Evolutionary conservation across 164 flowering plant species (phyloP), one percentile per base, ranked within the genome.

Genomic region (Hamamelis virginiana): DNA sequence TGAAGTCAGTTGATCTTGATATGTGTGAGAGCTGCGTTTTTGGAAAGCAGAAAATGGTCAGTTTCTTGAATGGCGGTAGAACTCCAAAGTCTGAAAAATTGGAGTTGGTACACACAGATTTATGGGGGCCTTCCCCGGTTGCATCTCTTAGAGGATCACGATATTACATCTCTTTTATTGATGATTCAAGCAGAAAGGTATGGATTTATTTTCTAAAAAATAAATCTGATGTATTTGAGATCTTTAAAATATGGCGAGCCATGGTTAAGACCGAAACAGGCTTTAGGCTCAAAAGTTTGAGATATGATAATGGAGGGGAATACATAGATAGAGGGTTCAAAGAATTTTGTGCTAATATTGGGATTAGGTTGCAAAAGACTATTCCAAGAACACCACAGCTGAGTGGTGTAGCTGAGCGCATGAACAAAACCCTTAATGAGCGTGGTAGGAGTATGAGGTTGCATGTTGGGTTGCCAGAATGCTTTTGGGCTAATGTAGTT

Each of bases 381-480:
- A 33, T 33, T 33, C 41, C 41, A 2, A 33, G 41, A n/a, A 33
- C 41, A 33, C 41, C 2, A 33, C 53, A 45, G 13, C 66, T 45
- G 18, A 64, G 46, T 64, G 53, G 66, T 5, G 53, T 64, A 3
- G 53, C 53, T 14, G n/a, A 64, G 23, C 27, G 27, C 8, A 64
- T 64, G 66, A 64, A 64, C 28, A 41, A n/a, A 64, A 33, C 53
- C 3, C 45, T 64, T 9, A 64, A 12, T 44, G 27, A 64, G 55
- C 1, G 66, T 10, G 66, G 55, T 12, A 64, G 66, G 13, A 64
- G 66, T 25, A 45, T 64, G 55, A 18, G 53, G 22, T n/a, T 64
- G 6, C 53, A 64, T 10, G 28, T 23, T 44, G 33, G 53, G 2
- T 33, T 33, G 6, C n/a, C n/a, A 33, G 6, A 33, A 33, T 2